Conservation (phyloP, 2,329 filamentous ascomycete genomes). For the Ophidiomyces ophidiicola region DNA sequence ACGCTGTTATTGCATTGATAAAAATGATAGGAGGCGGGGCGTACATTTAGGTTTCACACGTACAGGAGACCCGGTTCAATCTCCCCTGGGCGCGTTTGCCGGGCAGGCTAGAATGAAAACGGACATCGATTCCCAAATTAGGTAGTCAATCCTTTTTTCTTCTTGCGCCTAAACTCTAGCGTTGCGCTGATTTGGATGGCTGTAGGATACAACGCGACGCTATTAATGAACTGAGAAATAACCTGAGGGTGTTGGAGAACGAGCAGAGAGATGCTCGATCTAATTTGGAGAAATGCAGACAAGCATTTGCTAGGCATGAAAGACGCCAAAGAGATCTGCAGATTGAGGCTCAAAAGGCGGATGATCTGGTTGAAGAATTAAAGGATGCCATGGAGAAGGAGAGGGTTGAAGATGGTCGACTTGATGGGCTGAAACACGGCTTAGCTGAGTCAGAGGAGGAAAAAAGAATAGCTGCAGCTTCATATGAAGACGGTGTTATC, state of each 20-base stretch:
- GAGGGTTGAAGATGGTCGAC: slow-evolving; percentile 50
- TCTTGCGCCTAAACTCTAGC: background rate
- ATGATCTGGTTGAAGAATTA: slow-evolving; percentile 52
- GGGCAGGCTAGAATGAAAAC: slow-evolving; percentile 63
- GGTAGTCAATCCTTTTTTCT: slow-evolving; percentile 25
- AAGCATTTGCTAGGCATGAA: slow-evolving; percentile 41
- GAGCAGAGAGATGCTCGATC: slow-evolving; percentile 39
- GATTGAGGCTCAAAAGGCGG: slow-evolving; percentile 45
- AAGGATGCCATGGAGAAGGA: slow-evolving; percentile 51
- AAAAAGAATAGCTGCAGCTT: slow-evolving; percentile 30
- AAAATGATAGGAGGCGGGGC: slow-evolving; percentile 52
- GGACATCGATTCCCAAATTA: slow-evolving; percentile 57
- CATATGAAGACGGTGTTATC: slow-evolving; percentile 39
- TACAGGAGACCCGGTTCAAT: slow-evolving; percentile 38
- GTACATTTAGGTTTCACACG: slow-evolving; percentile 45
- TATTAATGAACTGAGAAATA: slow-evolving; percentile 43
- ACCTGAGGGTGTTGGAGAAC: slow-evolving; percentile 43
- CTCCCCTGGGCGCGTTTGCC: slow-evolving; percentile 42
- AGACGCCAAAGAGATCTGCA: slow-evolving; percentile 40
- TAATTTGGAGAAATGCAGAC: slow-evolving; percentile 39
- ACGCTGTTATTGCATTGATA: slow-evolving; percentile 52
- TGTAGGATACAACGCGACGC: slow-evolving; percentile 36
- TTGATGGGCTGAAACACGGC: slow-evolving; percentile 47
- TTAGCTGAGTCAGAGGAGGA: slow-evolving; percentile 47
- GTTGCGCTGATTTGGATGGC: slow-evolving; percentile 9